These are phyloP conservation scores for Apiotrichum akiyoshidainum DNA, from an alignment of 1,284 basidiomycete genomes.

Conservation along the genomic window DNA sequence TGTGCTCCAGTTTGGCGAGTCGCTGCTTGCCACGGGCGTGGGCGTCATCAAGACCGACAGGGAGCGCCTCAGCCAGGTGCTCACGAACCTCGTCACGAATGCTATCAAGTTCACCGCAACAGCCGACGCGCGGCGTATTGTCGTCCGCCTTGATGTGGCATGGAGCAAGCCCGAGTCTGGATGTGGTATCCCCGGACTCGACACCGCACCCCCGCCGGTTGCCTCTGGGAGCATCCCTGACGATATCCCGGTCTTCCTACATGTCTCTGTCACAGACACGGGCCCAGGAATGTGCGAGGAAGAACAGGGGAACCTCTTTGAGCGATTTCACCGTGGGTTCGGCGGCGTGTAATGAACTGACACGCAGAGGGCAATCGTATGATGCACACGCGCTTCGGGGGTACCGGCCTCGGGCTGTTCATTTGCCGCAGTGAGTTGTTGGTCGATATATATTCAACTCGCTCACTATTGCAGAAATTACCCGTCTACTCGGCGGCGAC, in stretches of 20 bases:
- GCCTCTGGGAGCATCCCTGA: background rate
- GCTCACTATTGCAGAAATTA: slow-evolving; percentile 19
- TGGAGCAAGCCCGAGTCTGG: too few species aligned
- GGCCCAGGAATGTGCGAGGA: slow-evolving; percentile 33
- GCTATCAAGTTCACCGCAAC: slow-evolving; percentile 31
- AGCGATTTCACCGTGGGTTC: slow-evolving; percentile 20
- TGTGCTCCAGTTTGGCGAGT: slow-evolving; percentile 19
- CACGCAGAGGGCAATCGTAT: slow-evolving; percentile 27
- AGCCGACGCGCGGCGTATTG: slow-evolving; percentile 24
- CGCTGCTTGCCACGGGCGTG: slow-evolving; percentile 17
- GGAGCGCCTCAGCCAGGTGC: slow-evolving; percentile 36
- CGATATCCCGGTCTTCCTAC: slow-evolving; percentile 22
- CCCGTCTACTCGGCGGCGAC: slow-evolving; percentile 32
- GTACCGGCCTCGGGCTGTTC: slow-evolving; percentile 40
- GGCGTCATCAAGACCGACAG: slow-evolving; percentile 31
- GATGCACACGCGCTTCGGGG: slow-evolving; percentile 38
- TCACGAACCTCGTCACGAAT: slow-evolving; percentile 33
- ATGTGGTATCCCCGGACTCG: background rate
- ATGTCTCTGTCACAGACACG: slow-evolving; percentile 29
- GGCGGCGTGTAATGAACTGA: background rate
- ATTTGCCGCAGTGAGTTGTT: slow-evolving; percentile 24
- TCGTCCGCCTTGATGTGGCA: slow-evolving; percentile 33
- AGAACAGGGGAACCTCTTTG: slow-evolving; percentile 29
- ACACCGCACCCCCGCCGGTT: background rate
- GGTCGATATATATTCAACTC: background rate